Conservation (phyloP, 1,284 basidiomycete genomes). For the Fistulinella cinereoalba region DNA sequence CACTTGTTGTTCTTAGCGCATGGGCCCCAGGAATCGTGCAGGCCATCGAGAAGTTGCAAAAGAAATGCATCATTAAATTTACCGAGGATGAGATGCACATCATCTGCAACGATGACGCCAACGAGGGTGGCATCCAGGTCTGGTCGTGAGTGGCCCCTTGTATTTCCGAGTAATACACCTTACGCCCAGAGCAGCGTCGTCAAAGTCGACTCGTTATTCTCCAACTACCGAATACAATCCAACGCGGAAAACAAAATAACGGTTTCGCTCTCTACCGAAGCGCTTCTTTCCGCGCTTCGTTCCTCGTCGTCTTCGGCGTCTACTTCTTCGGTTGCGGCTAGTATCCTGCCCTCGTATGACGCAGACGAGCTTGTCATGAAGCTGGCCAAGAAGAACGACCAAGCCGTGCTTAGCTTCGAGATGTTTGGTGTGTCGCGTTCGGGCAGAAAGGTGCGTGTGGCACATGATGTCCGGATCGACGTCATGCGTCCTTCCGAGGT, state of each 20-base stretch:
- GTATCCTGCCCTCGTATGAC: slow-evolving; percentile 38
- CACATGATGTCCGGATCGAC: slow-evolving; percentile 74
- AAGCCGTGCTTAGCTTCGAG: slow-evolving; percentile 73
- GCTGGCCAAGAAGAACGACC: slow-evolving; percentile 78
- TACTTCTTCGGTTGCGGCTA: slow-evolving; percentile 32
- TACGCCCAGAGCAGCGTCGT: slow-evolving; percentile 43
- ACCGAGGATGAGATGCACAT: slow-evolving; percentile 75
- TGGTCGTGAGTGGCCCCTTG: slow-evolving; percentile 72
- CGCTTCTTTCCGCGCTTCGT: slow-evolving; percentile 69
- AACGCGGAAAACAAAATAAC: slow-evolving; percentile 84
- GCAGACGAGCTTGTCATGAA: slow-evolving; percentile 75
- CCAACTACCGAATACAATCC: slow-evolving; percentile 82
- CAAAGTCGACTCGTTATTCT: slow-evolving; percentile 73
- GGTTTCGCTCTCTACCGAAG: slow-evolving; percentile 68
- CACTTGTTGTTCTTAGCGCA: background rate
- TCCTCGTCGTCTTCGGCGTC: slow-evolving; percentile 53
- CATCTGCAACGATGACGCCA: slow-evolving; percentile 78
- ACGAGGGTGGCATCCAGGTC: slow-evolving; percentile 84
- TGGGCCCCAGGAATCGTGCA: slow-evolving; percentile 60
- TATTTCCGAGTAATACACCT: background rate
- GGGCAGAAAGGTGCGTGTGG: slow-evolving; percentile 55
- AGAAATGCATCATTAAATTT: slow-evolving; percentile 79
- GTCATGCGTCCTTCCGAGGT: slow-evolving; percentile 75
- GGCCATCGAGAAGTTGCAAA: slow-evolving; percentile 80
- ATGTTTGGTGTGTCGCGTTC: slow-evolving; percentile 56